These are phyloP conservation scores for Fonsecaea erecta DNA, from an alignment of 2,329 filamentous ascomycete species.

Conservation along the genomic window DNA sequence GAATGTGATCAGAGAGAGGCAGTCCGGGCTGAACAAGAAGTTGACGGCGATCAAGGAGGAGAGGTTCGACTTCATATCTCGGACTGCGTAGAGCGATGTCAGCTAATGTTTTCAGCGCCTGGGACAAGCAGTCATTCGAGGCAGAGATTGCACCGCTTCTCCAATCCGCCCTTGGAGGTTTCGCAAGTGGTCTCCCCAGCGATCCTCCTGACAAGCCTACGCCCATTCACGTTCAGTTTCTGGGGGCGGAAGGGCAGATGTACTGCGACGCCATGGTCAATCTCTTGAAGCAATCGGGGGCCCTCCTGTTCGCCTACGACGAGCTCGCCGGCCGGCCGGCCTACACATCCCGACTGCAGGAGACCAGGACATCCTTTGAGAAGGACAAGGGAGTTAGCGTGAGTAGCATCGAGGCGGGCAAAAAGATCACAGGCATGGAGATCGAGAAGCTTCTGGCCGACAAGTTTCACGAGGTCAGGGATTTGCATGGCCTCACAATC, in stretches of 20 bases:
- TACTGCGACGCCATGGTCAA: slow-evolving; percentile 21
- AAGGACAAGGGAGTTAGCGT: slow-evolving; percentile 25
- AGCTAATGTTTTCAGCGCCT: slow-evolving; percentile 7
- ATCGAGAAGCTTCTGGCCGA: slow-evolving; percentile 28
- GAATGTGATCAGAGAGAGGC: slow-evolving; percentile 15
- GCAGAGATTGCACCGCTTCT: slow-evolving; percentile 25
- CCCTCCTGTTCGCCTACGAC: slow-evolving; percentile 24
- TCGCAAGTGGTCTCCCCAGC: slow-evolving; percentile 4
- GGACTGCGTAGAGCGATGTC: neutral
- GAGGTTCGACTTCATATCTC: slow-evolving; percentile 12
- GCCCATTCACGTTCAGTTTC: slow-evolving; percentile 20
- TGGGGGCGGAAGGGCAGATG: slow-evolving; percentile 28
- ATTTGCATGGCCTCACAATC: slow-evolving; percentile 10
- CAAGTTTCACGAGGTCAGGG: slow-evolving; percentile 23
- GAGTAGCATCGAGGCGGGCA: slow-evolving; percentile 25
- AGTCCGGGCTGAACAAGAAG: slow-evolving; percentile 16
- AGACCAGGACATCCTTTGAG: slow-evolving; percentile 21
- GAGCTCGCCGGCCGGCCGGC: slow-evolving; percentile 16
- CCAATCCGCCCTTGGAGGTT: slow-evolving; percentile 17
- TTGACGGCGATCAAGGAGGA: slow-evolving; percentile 21
- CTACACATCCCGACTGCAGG: slow-evolving; percentile 16
- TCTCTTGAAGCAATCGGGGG: slow-evolving; percentile 25
- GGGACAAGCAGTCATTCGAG: slow-evolving; percentile 20
- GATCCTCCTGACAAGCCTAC: neutral
- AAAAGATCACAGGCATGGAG: slow-evolving; percentile 18